These are phyloP conservation scores for Collariella sp. DNA, from an alignment of 495 filamentous ascomycete species.

Conservation along the genomic window DNA sequence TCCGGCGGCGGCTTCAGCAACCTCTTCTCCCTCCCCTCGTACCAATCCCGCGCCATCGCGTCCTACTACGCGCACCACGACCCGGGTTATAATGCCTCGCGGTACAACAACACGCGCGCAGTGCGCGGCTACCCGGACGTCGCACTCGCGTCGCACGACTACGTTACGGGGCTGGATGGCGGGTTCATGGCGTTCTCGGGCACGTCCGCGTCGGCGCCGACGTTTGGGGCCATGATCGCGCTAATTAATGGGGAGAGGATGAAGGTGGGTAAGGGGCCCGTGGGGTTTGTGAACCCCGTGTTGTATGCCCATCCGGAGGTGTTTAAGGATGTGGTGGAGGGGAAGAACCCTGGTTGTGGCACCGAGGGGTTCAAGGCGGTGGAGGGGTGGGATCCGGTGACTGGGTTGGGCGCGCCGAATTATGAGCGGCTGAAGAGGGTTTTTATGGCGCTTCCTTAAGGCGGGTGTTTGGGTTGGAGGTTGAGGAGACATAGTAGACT, in stretches of 20 bases:
- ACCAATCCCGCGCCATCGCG: slow-evolving; percentile 25
- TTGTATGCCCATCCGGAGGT: slow-evolving; percentile 41
- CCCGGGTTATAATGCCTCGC: slow-evolving; percentile 10
- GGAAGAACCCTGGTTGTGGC: slow-evolving; percentile 41
- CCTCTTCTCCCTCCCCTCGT: slow-evolving; percentile 30
- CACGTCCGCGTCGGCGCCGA: slow-evolving; percentile 12
- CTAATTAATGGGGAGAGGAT: slow-evolving; percentile 44
- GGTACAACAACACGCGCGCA: slow-evolving; percentile 13
- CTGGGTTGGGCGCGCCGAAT: slow-evolving; percentile 47
- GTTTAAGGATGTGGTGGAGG: slow-evolving; percentile 44
- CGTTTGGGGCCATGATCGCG: slow-evolving; percentile 10
- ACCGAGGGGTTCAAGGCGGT: slow-evolving; percentile 43
- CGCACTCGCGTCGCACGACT: slow-evolving; percentile 2
- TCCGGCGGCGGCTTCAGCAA: slow-evolving; percentile 45
- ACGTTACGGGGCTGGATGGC: slow-evolving; percentile 8
- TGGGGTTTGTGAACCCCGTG: slow-evolving; percentile 47
- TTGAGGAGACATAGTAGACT: too few relatives aligned
- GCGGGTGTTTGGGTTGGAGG: too few relatives aligned
- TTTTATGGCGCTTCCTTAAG: slow-evolving; percentile 21
- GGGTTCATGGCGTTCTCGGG: slow-evolving; percentile 3
- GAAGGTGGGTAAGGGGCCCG: slow-evolving; percentile 35
- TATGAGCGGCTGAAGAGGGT: slow-evolving; percentile 41
- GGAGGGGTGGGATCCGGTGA: slow-evolving; percentile 47
- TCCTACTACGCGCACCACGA: slow-evolving; percentile 19
- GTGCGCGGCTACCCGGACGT: slow-evolving; percentile 17